Base-by-base conservation (phyloP, 306 rosid species). In the Vicia villosa region DNA sequence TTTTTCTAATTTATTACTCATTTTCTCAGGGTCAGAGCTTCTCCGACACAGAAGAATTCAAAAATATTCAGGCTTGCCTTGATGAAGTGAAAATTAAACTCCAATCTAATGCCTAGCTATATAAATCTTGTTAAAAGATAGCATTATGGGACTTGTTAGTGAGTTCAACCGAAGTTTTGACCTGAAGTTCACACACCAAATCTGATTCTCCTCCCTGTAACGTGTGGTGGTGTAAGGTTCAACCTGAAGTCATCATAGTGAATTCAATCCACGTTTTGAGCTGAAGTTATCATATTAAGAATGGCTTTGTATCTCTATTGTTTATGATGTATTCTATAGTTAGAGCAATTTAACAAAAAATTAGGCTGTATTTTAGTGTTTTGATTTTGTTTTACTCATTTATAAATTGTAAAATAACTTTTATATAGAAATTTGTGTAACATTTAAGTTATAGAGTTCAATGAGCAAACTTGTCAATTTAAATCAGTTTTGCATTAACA, bases 21-120 rank as follows among this genome's bases (percentile, higher is more conserved):
- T 9, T 62, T 81, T 75, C 66, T 66, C 83, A 86, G 92, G 97
- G 79, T 3, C 74, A 59, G 36, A 58, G 73, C 81, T 91, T 91
- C 79, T 76, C 82, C 7, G 88, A 84, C 80, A 78, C 84, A 36
- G 72, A 84, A 83, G 97, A 91, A 80, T 81, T 75, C 68, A 76
- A 65, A 45, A 70, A 85, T 77, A 86, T 91, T 76, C 84, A 91
- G 73, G 83, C 81, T 78, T 88, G 90, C 77, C 69, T 77, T 20
- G 87, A 86, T 47, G 87, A 74, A 67, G 84, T 88, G 62, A 76
- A 79, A 64, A 19, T 52, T 68, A 85, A 80, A 75, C 85, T 83
- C 69, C 79, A 81, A 70, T 75, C 82, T 77, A 74, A 13, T 7
- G 54, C 56, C 79, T 47, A 30, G 69, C 34, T 82, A 74, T 82